Evolutionary conservation across 2,329 filamentous ascomycete genomes (phyloP), one percentile per base, ranked within the genome.

Genomic region (Xylaria sp.): DNA sequence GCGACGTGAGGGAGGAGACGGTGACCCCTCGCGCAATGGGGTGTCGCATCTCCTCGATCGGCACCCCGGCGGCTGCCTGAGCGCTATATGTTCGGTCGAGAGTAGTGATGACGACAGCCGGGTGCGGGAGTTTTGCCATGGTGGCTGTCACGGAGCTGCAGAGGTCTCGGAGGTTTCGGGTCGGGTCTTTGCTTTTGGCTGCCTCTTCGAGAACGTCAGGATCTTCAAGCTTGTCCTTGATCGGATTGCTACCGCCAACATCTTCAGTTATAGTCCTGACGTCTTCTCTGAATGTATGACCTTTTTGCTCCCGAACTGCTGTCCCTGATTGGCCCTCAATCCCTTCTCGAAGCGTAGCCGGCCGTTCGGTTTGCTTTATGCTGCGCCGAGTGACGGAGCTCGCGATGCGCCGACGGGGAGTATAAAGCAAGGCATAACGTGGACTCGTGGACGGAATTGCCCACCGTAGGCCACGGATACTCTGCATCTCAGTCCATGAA

Each of bases 1-100:
- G 78, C 0, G 86, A 88, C 2, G 87, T 87, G 70, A 90, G 84
- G 1, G 86, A 88, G 6, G 87, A 89, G 81, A 88, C 86, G 37
- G 87, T 89, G 83, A 89, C 87, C 57, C 83, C 87, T 37, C 84
- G 81, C 5, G 76, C 83, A 75, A 48, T 74, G 63, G 68, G 77
- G 25, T 37, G 75, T 70, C 71, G 64, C 44, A 69, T 53, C 5
- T 67, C 37, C 12, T 55, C 51, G 53, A 57, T 53, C 21, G 60
- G 59, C 37, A 65, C 60, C 13, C 35, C 61, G 18, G 50, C 40
- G 55, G 58, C 27, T 65, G 42, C 50, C 13, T 32, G 69, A 16
- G 42, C 77, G 69, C n/a, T 80, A 77, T n/a, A 79, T 76, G 25
- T 85, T 79, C 25, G 71, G 63, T 75, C 74, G n/a, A 78, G 72